A percentile compares a stretch with the other conserved stretches of the same genome.
These are phyloP conservation scores for Cardiospermum halicacabum DNA, from an alignment of 345 rosid species.

Conservation along the genomic window DNA sequence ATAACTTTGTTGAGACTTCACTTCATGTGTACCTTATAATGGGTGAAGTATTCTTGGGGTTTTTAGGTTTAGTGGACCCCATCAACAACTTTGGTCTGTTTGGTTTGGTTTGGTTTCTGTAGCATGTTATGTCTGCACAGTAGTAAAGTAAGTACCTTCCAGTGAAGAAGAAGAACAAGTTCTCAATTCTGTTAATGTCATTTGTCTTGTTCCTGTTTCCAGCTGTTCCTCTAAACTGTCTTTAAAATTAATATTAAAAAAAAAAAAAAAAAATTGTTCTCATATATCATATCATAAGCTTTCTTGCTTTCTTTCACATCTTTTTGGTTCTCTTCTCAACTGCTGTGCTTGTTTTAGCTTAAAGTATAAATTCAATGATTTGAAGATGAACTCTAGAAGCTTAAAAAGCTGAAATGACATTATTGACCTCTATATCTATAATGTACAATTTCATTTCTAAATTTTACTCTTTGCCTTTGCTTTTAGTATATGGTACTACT, in stretches of 20 bases:
- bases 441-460: neutral
- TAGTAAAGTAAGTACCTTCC: slow-evolving; percentile 24
- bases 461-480: too few relatives aligned
- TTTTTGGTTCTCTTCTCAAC: slow-evolving; percentile 12
- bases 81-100: slow-evolving; percentile 14
- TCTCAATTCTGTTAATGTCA: slow-evolving; percentile 22
- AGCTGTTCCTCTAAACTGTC: slow-evolving; percentile 25
- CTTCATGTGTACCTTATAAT: slow-evolving; percentile 14
- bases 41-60: slow-evolving; percentile 8
- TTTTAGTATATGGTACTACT: too few relatives aligned
- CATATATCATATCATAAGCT: too few relatives aligned
- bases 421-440: slow-evolving; percentile 11
- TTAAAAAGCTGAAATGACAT: slow-evolving; percentile 10
- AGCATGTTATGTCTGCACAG: too few relatives aligned
- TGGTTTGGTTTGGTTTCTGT: too few relatives aligned
- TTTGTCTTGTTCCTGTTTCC: slow-evolving; percentile 22
- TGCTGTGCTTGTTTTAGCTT: slow-evolving; percentile 19
- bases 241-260: too few relatives aligned
- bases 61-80: slow-evolving; percentile 28
- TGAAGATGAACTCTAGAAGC: slow-evolving; percentile 16
- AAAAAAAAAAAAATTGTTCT: too few relatives aligned
- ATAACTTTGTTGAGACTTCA: slow-evolving; percentile 11
- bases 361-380: slow-evolving; percentile 29
- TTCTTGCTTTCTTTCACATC: neutral
- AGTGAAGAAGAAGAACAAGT: slow-evolving; percentile 12